Percentiles rank a stretch among this genome's conserved stretches.
phyloP scores from a whole-genome alignment of 2,329 filamentous ascomycete genomes.

The Lojkania enalia region DNA sequence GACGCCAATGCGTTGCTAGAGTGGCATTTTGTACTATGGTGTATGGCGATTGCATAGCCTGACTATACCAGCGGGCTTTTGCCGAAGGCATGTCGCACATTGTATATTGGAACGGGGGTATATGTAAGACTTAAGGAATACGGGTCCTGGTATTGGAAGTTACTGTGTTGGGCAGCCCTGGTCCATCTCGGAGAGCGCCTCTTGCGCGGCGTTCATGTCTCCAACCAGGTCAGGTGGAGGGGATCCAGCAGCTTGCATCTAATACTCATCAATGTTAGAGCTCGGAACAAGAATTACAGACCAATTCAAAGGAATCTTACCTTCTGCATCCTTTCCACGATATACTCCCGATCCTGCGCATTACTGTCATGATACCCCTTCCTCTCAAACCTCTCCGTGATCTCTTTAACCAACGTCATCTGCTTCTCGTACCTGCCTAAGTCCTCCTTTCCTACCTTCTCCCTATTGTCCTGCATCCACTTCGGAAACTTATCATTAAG shows the following conservation, averaged over 20 bases:
- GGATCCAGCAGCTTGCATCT: slow-evolving; percentile 97
- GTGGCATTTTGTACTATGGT: background rate
- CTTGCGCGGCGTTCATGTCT: slow-evolving; percentile 82
- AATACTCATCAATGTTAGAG: slow-evolving; percentile 17
- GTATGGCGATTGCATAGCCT: background rate
- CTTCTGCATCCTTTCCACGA: slow-evolving; percentile 98
- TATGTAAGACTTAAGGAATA: background rate
- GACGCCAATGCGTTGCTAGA: background rate
- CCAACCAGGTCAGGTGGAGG: slow-evolving; percentile 90
- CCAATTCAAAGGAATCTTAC: slow-evolving; percentile 50
- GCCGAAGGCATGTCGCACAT: slow-evolving; percentile 1
- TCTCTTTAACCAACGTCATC: slow-evolving; percentile 76
- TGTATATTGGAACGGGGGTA: too few species aligned
- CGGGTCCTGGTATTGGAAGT: slow-evolving; percentile 13
- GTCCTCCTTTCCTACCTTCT: slow-evolving; percentile 68
- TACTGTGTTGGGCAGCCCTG: slow-evolving; percentile 66
- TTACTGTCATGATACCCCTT: slow-evolving; percentile 81
- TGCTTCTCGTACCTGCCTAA: slow-evolving; percentile 80
- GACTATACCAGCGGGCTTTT: background rate
- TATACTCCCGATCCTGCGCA: slow-evolving; percentile 80
- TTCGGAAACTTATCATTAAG: slow-evolving; percentile 86
- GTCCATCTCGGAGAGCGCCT: slow-evolving; percentile 61
- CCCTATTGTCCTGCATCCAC: slow-evolving; percentile 81
- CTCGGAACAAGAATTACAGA: background rate
- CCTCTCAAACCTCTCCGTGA: slow-evolving; percentile 86